phyloP scores from a whole-genome alignment of 2,329 filamentous ascomycete species.

The Fusarium xyrophilum region DNA sequence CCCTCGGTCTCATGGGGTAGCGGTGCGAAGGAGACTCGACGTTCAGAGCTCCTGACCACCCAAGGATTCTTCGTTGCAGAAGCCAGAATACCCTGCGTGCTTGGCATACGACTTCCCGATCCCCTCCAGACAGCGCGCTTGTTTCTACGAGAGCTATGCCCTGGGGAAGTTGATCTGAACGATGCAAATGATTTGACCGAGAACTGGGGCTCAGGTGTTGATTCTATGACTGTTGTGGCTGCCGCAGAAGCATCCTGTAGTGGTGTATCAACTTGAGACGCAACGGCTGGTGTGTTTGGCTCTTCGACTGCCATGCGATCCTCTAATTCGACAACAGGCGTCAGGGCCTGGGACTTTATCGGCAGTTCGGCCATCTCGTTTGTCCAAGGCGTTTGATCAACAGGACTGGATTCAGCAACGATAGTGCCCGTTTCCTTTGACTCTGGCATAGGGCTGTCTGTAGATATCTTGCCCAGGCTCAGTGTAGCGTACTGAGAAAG shows the following conservation, averaged over 20 bases:
- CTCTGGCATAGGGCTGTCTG: background rate
- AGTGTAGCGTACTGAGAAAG: conserved; percentile 34
- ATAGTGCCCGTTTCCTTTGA: background rate
- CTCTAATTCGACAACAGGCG: background rate
- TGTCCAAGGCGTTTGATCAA: conserved; percentile 37
- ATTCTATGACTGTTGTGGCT: conserved; percentile 25
- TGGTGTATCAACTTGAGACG: background rate
- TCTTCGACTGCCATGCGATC: background rate
- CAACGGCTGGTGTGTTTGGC: background rate
- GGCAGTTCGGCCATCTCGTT: background rate
- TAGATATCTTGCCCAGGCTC: background rate
- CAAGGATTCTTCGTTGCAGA: conserved; percentile 49
- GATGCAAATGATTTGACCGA: conserved; percentile 60
- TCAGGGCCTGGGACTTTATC: background rate
- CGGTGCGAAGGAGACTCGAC: conserved; percentile 50
- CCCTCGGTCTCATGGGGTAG: conserved; percentile 40
- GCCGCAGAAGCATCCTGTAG: conserved; percentile 2
- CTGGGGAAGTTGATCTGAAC: conserved; percentile 60
- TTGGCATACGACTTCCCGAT: conserved; percentile 40
- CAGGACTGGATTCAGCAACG: background rate
- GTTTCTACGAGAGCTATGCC: conserved; percentile 37
- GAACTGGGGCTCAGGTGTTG: conserved; percentile 56
- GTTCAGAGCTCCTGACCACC: conserved; percentile 36
- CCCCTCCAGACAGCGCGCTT: conserved; percentile 30
- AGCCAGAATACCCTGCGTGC: conserved; percentile 47